Conservation (phyloP, 495 filamentous ascomycete genomes). For the Thermothielavioides terrestris region DNA sequence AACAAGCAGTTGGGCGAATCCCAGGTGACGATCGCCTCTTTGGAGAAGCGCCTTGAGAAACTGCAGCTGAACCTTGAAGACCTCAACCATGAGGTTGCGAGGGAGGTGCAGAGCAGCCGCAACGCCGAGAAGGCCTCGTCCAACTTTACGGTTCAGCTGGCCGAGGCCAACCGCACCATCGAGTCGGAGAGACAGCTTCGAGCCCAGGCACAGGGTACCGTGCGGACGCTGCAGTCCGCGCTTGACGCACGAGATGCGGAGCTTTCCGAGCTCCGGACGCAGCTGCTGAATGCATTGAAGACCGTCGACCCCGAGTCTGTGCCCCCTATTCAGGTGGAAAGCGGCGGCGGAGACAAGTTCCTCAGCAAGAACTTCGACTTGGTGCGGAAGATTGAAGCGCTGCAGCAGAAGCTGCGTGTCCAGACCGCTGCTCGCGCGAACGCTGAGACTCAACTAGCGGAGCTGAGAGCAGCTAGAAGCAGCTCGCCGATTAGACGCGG, state of each 20-base stretch:
- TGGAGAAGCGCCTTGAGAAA: slow-evolving; percentile 97
- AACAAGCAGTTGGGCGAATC: slow-evolving; percentile 80
- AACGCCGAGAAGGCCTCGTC: slow-evolving; percentile 91
- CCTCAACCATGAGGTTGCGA: slow-evolving; percentile 82
- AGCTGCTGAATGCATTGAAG: slow-evolving; percentile 72
- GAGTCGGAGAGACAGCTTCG: slow-evolving; percentile 86
- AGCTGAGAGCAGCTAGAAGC: slow-evolving; percentile 65
- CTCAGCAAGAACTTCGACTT: slow-evolving; percentile 62
- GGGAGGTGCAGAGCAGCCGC: slow-evolving; percentile 84
- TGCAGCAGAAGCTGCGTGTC: slow-evolving; percentile 75
- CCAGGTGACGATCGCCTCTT: slow-evolving; percentile 70
- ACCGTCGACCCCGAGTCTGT: slow-evolving; percentile 72
- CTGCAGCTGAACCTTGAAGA: slow-evolving; percentile 82
- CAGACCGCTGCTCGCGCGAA: slow-evolving; percentile 75
- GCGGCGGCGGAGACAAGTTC: slow-evolving; percentile 38
- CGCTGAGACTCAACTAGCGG: slow-evolving; percentile 74
- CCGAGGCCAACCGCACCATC: slow-evolving; percentile 78
- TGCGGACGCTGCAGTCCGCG: slow-evolving; percentile 65
- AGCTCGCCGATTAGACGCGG: slow-evolving; percentile 62
- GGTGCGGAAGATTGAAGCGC: slow-evolving; percentile 80
- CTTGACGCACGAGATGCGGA: slow-evolving; percentile 73
- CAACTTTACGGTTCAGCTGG: slow-evolving; percentile 68
- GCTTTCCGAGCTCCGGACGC: slow-evolving; percentile 65
- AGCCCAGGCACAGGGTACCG: slow-evolving; percentile 76
- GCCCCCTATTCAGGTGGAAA: slow-evolving; percentile 37